Conservation (phyloP, 768 basidiomycete genomes). For the Phylloporus sp. region DNA sequence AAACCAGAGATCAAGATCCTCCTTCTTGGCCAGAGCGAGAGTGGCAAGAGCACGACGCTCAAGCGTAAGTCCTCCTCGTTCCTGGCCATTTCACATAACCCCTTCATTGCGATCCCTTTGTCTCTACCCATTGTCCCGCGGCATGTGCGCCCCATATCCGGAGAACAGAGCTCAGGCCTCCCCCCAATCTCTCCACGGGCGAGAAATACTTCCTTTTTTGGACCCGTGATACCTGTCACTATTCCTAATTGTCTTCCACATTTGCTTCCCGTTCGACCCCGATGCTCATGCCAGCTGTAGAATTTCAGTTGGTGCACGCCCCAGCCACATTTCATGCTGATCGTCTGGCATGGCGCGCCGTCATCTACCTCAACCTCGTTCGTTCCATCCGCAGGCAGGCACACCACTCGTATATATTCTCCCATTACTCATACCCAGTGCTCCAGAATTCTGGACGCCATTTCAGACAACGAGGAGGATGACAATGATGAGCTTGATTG, state of each 20-base stretch:
- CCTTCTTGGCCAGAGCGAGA: conserved; percentile 84
- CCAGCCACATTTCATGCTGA: conserved; percentile 74
- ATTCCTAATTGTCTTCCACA: conserved; percentile 1
- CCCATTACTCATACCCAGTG: conserved; percentile 1
- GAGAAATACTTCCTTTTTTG: conserved; percentile 5
- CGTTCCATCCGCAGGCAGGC: conserved; percentile 70
- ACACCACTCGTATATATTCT: conserved; percentile 1
- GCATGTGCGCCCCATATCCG: conserved; percentile 1
- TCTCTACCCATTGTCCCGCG: background rate
- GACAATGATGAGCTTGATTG: conserved; percentile 55
- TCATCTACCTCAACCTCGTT: conserved; percentile 85
- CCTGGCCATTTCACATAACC: background rate
- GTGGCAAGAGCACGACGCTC: conserved; percentile 82
- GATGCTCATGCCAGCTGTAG: conserved; percentile 37
- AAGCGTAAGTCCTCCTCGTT: conserved; percentile 60
- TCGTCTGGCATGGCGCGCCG: conserved; percentile 79
- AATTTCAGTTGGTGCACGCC: conserved; percentile 79
- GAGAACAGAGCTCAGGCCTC: conserved; percentile 2
- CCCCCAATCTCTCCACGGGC: background rate
- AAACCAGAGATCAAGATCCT: conserved; percentile 70
- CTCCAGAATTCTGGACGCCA: conserved; percentile 67
- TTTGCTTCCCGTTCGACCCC: conserved; percentile 1
- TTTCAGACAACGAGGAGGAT: conserved; percentile 54
- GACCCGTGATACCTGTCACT: background rate
- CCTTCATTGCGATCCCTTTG: background rate